Conservation (phyloP, 805 yeast species). For the Candida pseudoglaebosa region DNA sequence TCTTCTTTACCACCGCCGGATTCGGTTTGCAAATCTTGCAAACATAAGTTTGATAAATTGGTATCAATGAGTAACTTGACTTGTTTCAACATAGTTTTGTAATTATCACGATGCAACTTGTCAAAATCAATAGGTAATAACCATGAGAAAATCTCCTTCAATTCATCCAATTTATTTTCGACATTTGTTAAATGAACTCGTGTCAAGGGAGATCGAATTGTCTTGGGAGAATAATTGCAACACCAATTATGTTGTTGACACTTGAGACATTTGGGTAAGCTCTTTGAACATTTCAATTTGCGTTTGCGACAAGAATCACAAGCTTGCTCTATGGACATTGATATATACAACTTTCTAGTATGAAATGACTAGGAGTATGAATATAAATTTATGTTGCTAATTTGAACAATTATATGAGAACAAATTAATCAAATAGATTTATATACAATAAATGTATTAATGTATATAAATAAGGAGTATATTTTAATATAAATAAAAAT, state of each 20-base stretch:
- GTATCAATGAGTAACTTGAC: constrained; percentile 5
- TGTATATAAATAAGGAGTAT: too few relatives aligned
- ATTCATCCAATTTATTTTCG: constrained; percentile 43
- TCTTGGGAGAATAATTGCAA: constrained; percentile 75
- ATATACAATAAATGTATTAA: too few relatives aligned
- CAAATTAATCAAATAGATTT: too few relatives aligned
- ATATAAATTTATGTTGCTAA: too few relatives aligned
- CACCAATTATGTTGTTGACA: constrained; percentile 70
- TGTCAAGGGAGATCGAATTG: constrained; percentile 76
- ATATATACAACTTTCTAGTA: too few relatives aligned
- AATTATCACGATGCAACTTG: constrained; percentile 13
- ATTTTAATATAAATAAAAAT: too few relatives aligned
- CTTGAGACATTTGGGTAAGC: constrained; percentile 69
- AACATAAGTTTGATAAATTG: not conserved
- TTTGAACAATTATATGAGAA: too few relatives aligned
- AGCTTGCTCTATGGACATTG: constrained; percentile 47
- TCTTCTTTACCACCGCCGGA: not conserved
- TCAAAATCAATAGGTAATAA: constrained; percentile 23
- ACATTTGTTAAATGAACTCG: constrained; percentile 76
- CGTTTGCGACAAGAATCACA: constrained; percentile 84
- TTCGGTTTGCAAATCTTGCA: not conserved
- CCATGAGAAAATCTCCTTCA: constrained; percentile 28
- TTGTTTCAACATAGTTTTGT: constrained; percentile 10
- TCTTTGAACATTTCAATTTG: constrained; percentile 78
- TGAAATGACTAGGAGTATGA: too few relatives aligned